Percentiles rank a stretch among this genome's conserved stretches.
Evolutionary conservation across 176 grass and related monocot species (phyloP).

Genomic region (Musa itinerans): DNA sequence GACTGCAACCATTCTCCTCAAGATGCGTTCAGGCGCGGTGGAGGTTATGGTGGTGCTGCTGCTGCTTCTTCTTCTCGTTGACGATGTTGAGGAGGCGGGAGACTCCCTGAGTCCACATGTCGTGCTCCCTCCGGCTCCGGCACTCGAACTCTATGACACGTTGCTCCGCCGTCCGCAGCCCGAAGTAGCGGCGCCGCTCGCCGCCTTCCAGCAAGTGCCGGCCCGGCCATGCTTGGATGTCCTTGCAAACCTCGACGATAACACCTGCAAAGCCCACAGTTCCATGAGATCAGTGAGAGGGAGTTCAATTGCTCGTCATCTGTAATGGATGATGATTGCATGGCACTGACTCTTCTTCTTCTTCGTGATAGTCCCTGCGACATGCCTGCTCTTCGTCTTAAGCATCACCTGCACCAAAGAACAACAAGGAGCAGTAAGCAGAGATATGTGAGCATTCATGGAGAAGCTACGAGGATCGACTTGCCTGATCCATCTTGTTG

Average conservation of each 20-base stretch:
- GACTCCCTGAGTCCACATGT: slow-evolving; percentile 88
- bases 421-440: not conserved
- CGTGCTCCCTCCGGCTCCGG: slow-evolving; percentile 40
- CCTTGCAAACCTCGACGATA: slow-evolving; percentile 81
- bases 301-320: not conserved
- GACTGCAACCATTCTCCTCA: no score
- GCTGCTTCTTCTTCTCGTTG: slow-evolving; percentile 30
- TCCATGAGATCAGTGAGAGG: no score
- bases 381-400: slow-evolving; percentile 91
- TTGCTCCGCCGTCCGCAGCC: slow-evolving; percentile 65
- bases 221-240: slow-evolving; percentile 76
- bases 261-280: slow-evolving; percentile 27
- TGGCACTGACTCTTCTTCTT: slow-evolving; percentile 77
- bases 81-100: slow-evolving; percentile 57
- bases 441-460: not conserved
- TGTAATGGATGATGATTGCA: no score
- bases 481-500: slow-evolving; percentile 56
- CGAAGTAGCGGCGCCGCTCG: slow-evolving; percentile 84
- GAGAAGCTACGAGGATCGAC: not conserved
- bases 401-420: slow-evolving; percentile 54
- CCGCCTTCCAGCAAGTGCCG: slow-evolving; percentile 74
- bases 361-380: slow-evolving; percentile 85
- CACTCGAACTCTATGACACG: slow-evolving; percentile 99
- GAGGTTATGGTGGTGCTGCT: no score
- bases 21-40: slow-evolving; percentile 21